A percentile compares a stretch with the other conserved stretches of the same genome.
phyloP scores from a whole-genome alignment of 441 rosid genomes.

The Pelargonium fulgidum region DNA sequence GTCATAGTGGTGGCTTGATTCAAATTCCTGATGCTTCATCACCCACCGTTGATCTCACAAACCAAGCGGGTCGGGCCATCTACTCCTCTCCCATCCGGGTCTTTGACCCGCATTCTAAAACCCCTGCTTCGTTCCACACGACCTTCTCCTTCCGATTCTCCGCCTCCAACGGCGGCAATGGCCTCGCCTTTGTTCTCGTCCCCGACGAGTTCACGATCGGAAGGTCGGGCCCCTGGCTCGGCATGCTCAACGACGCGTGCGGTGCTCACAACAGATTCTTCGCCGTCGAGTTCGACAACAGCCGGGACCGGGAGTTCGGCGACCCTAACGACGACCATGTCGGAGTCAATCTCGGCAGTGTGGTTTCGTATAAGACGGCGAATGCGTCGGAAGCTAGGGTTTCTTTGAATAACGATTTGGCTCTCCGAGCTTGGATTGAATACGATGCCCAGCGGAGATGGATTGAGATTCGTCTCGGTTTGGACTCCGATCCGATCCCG shows the following conservation, averaged over 20 bases:
- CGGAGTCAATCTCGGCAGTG: constrained; percentile 43
- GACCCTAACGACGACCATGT: constrained; percentile 48
- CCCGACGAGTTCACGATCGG: constrained; percentile 51
- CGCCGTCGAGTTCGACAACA: constrained; percentile 39
- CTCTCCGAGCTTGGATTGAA: background rate
- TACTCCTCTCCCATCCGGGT: constrained; percentile 43
- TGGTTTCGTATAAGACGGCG: background rate
- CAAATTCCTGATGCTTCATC: constrained; percentile 34
- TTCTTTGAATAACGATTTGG: background rate
- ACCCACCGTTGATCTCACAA: constrained; percentile 31
- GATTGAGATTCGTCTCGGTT: background rate
- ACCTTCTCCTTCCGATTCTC: constrained; percentile 38
- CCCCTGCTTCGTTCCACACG: constrained; percentile 40
- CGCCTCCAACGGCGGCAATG: constrained; percentile 30
- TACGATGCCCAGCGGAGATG: background rate
- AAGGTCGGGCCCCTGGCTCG: constrained; percentile 51
- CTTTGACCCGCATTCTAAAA: constrained; percentile 29
- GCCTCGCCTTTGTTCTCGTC: constrained; percentile 42
- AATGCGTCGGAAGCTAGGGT: background rate
- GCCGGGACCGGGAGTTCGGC: constrained; percentile 36
- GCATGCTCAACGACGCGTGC: constrained; percentile 52
- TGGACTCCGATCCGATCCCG: background rate
- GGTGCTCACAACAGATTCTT: constrained; percentile 37
- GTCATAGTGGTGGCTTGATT: constrained; percentile 13
- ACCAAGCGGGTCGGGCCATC: constrained; percentile 42